Evolutionary conservation across 108 stramenopile species (phyloP).

Genomic region (Stephanodiscus minutulus): DNA sequence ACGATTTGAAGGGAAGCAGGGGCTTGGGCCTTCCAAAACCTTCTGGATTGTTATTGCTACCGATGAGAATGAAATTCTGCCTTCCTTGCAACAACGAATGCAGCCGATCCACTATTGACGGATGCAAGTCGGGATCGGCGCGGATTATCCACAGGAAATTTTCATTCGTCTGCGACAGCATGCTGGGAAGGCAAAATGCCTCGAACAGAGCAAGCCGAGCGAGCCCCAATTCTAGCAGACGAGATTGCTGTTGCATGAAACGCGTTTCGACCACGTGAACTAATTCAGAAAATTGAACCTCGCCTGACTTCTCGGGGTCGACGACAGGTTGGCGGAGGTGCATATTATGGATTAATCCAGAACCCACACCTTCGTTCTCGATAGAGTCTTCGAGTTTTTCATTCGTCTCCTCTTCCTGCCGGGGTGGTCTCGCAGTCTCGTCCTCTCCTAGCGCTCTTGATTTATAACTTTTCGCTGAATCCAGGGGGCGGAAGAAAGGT

Average conservation of each 20-base stretch:
- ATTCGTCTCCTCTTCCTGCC: not conserved
- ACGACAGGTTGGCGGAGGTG: no score
- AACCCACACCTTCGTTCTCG: not conserved
- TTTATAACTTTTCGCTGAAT: no score
- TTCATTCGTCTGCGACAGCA: slow-evolving; percentile 35
- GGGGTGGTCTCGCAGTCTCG: not conserved
- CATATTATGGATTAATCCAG: not conserved
- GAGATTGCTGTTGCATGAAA: slow-evolving; percentile 63
- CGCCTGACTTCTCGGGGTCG: no score
- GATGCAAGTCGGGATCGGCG: slow-evolving; percentile 52
- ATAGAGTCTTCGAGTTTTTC: not conserved
- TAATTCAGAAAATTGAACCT: slow-evolving; percentile 5
- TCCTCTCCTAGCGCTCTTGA: not conserved
- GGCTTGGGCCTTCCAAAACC: slow-evolving; percentile 7
- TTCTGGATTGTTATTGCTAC: slow-evolving; percentile 43
- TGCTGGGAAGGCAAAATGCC: slow-evolving; percentile 60
- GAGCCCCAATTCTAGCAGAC: slow-evolving; percentile 42
- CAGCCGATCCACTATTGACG: slow-evolving; percentile 20
- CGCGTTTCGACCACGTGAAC: slow-evolving; percentile 55
- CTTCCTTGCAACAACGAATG: slow-evolving; percentile 24
- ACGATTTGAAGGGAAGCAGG: not conserved
- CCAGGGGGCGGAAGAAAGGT: no score
- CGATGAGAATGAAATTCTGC: slow-evolving; percentile 50
- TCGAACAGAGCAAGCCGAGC: slow-evolving; percentile 55
- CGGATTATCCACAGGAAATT: slow-evolving; percentile 60